Evolutionary conservation across 495 filamentous ascomycete species (phyloP).

Genomic region (Penicillium herquei): DNA sequence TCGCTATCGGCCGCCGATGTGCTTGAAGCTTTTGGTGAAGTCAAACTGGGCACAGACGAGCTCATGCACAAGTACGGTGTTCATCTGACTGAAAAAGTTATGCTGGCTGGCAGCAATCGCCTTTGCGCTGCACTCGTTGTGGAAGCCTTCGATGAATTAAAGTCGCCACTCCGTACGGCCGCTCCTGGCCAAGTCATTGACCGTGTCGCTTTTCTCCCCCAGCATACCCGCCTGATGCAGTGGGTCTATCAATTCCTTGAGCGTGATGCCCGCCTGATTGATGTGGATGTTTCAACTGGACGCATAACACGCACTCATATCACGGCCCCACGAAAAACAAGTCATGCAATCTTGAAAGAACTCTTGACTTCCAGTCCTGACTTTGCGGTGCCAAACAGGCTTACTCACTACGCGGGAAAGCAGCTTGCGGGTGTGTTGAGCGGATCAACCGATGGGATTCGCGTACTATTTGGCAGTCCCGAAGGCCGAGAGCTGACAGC

Average conservation of each 20-base stretch:
- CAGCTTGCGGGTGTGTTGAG: conserved; percentile 41
- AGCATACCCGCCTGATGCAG: conserved; percentile 33
- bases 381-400: conserved; percentile 33
- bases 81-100: background rate
- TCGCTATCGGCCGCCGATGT: background rate
- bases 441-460: conserved; percentile 44
- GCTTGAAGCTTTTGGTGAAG: conserved; percentile 51
- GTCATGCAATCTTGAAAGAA: conserved; percentile 32
- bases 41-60: conserved; percentile 33
- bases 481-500: conserved; percentile 46
- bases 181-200: conserved; percentile 30
- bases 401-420: conserved; percentile 43
- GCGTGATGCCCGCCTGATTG: conserved; percentile 39
- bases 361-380: conserved; percentile 38
- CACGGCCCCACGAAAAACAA: conserved; percentile 29
- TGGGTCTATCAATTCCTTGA: conserved; percentile 44
- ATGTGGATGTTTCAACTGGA: conserved; percentile 21
- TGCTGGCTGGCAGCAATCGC: conserved; percentile 2
- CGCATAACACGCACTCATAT: conserved; percentile 39
- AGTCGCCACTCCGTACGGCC: conserved; percentile 31
- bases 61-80: background rate
- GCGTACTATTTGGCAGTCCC: conserved; percentile 46
- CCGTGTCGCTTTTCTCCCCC: conserved; percentile 27
- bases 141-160: conserved; percentile 47
- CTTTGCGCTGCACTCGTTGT: conserved; percentile 38